Conservation (phyloP, 140 eudicot species). For the Erigeron philadelphicus region DNA sequence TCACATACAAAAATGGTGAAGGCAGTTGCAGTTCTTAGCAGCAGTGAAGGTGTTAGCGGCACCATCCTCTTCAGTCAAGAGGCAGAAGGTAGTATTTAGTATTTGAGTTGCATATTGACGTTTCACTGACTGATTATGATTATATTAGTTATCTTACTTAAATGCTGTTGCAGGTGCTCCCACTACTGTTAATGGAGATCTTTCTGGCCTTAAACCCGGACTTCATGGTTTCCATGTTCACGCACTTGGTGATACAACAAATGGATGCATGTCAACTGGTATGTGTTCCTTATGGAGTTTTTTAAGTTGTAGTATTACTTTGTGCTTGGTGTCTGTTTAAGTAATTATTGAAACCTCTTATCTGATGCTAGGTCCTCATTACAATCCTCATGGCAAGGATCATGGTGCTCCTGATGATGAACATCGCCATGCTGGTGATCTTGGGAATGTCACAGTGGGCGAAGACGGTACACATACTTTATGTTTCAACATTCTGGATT, state of each 20-base stretch:
- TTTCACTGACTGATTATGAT: neutral
- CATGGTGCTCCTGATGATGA: slow-evolving; percentile 98
- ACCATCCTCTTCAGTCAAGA: slow-evolving; percentile 69
- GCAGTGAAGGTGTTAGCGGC: slow-evolving; percentile 92
- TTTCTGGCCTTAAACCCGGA: slow-evolving; percentile 88
- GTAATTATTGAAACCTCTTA: neutral
- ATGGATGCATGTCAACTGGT: slow-evolving; percentile 99
- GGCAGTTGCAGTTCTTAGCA: slow-evolving; percentile 83
- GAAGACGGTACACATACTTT: slow-evolving; percentile 67
- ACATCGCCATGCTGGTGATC: slow-evolving; percentile 98
- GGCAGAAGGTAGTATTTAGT: slow-evolving; percentile 65
- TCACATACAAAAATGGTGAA: slow-evolving; percentile 83
- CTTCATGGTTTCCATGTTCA: slow-evolving; percentile 96
- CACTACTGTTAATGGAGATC: slow-evolving; percentile 76
- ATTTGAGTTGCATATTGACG: neutral
- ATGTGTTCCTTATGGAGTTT: slow-evolving; percentile 1
- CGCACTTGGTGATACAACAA: slow-evolving; percentile 97
- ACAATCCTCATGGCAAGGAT: slow-evolving; percentile 80
- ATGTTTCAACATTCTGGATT: neutral
- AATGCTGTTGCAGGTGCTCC: slow-evolving; percentile 51
- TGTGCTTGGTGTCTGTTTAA: neutral
- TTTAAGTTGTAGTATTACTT: neutral
- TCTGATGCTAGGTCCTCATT: slow-evolving; percentile 72
- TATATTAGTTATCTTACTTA: slow-evolving; percentile 6
- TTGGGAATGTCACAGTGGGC: slow-evolving; percentile 85